Evolutionary conservation across 2,329 filamentous ascomycete species (phyloP), one percentile per base, ranked within the genome.

Genomic region (Pleoardoris graminearum): DNA sequence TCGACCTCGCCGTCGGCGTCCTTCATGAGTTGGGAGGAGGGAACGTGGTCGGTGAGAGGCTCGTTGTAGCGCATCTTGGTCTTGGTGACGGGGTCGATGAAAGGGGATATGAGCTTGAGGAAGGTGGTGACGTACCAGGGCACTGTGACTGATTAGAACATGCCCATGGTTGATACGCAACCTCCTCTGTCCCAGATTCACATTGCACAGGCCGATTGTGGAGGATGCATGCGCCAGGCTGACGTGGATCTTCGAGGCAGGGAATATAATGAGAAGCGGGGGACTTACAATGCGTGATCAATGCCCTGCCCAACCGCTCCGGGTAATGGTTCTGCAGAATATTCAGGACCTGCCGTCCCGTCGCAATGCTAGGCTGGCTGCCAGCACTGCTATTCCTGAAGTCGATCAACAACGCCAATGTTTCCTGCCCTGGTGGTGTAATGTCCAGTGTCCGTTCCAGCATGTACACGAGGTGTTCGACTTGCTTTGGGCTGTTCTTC

Each of bases 31-130:
- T 97, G 93, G 65, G 87, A 81, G 7, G 85, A 75, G 4, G 91
- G 91, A 17, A 99, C 88, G 71, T 91, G 91, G 61, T 89, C 80
- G 62, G 82, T 82, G 79, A 96, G 86, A 69, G 95, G 89, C 73
- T 96, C 91, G 79, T 97, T 97, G 82, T 96, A 97, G 78, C 94
- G 95, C 78, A 99, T 86, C 80, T 99, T 99, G 68, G 94, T 86
- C 53, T 89, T 86, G 8, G 94, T 99, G 65, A 92, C 79, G 7
- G 94, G 94, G 75, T 99, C 94, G 76, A 99, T 96, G 76, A 99
- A 97, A 33, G 93, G 91, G 4, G 86, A 91, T 76, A 99, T 92
- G 65, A 97, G 79, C 76, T 96, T 97, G 82, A 97, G 96, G 82
- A 99, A 99, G 45, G 89, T 89, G 74, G 85, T 87, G 55, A 97